Percentiles rank a stretch among this genome's conserved stretches.
phyloP scores from a whole-genome alignment of 2,329 filamentous ascomycete genomes.

The Exophiala lecanii-corni region DNA sequence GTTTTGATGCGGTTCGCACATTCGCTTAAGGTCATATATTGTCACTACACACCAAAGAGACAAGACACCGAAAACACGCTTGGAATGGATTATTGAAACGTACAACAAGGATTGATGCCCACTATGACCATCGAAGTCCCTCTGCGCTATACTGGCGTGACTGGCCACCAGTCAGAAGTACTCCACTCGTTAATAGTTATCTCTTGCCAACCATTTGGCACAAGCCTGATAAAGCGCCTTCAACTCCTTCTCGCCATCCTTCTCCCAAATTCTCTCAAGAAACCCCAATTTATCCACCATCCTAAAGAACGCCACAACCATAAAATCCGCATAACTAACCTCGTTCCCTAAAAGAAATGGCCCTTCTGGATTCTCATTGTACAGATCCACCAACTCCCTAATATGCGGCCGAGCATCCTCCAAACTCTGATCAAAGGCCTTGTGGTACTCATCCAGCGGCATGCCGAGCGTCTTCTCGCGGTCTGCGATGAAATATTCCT shows the following conservation, averaged over 20 bases:
- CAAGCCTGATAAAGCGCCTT: conserved; percentile 16
- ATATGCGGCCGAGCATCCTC: conserved; percentile 36
- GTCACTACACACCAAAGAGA: too few relatives aligned
- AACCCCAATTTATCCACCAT: conserved; percentile 33
- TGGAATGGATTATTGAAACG: too few relatives aligned
- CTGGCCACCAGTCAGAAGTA: too few relatives aligned
- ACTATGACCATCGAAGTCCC: too few relatives aligned
- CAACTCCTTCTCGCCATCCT: conserved; percentile 14
- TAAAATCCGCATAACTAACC: conserved; percentile 55
- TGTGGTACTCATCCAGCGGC: conserved; percentile 47
- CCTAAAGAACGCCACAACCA: conserved; percentile 49
- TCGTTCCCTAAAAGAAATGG: conserved; percentile 58
- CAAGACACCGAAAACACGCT: too few relatives aligned
- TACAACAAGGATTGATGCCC: too few relatives aligned
- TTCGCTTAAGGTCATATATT: too few relatives aligned
- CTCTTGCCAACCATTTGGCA: conserved; percentile 21
- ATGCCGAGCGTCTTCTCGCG: conserved; percentile 49
- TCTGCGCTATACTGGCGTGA: too few relatives aligned
- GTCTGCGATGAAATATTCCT: conserved; percentile 54
- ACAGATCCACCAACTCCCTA: conserved; percentile 37
- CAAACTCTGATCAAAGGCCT: conserved; percentile 42
- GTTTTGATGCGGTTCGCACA: background rate
- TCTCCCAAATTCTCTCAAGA: conserved; percentile 4
- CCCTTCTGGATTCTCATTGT: conserved; percentile 54
- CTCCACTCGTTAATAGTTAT: conserved; percentile 18